Evolutionary conservation across 176 grass and related monocot genomes (phyloP).

Genomic region (Rhipidocladum racemiflorum): DNA sequence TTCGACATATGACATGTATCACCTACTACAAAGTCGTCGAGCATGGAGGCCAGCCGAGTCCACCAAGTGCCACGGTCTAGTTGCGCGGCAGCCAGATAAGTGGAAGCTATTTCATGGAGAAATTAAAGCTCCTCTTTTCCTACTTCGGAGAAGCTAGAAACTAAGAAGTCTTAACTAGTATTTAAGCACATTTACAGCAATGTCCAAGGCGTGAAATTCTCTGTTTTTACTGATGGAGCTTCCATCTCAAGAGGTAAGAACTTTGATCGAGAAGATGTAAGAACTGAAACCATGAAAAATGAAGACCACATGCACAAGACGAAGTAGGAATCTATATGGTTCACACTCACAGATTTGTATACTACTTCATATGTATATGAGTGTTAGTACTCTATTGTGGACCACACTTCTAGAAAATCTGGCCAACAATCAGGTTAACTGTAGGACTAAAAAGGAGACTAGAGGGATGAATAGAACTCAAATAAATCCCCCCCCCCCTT

Average conservation of each 20-base stretch:
- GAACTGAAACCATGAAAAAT: neutral
- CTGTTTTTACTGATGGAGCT: neutral
- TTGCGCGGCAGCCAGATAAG: too few relatives aligned
- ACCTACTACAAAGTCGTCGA: too few relatives aligned
- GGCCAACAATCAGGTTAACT: neutral
- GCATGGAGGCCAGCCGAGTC: too few relatives aligned
- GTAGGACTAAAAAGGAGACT: too few relatives aligned
- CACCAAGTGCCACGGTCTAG: too few relatives aligned
- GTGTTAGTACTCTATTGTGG: neutral
- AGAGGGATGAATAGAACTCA: too few relatives aligned
- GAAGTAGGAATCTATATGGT: neutral
- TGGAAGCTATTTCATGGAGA: neutral
- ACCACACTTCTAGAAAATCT: neutral
- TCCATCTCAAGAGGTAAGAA: neutral
- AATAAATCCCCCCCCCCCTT: too few relatives aligned
- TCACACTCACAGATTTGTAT: neutral
- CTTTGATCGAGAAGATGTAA: neutral
- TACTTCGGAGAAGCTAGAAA: neutral
- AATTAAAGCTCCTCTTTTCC: neutral
- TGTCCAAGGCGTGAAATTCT: neutral
- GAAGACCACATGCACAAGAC: neutral
- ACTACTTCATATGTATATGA: slow-evolving; percentile 9
- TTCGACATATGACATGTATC: too few relatives aligned
- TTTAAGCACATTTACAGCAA: neutral
- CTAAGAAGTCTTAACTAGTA: neutral